A percentile compares a stretch with the other conserved stretches of the same genome.
Conservation (phyloP, 805 yeast species). For the Tanozyma kutaoensis region DNA sequence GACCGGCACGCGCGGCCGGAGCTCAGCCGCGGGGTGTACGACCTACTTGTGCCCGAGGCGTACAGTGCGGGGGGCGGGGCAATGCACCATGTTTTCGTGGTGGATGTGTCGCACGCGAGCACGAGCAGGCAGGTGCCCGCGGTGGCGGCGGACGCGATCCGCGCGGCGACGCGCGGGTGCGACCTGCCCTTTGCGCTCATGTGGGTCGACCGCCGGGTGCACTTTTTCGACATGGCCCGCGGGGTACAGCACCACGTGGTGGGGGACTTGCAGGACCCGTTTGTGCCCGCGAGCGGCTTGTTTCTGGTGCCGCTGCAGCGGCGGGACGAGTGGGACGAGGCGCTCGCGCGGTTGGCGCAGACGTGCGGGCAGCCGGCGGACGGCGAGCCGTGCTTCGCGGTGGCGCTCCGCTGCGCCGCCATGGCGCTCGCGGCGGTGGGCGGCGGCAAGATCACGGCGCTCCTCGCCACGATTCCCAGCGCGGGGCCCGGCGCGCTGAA, state of each 20-base stretch:
- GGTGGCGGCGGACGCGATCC: constrained; percentile 57
- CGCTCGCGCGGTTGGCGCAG: constrained; percentile 48
- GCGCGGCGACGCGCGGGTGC: constrained; percentile 34
- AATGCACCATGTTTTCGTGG: constrained; percentile 56
- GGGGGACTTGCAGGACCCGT: constrained; percentile 63
- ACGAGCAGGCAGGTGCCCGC: constrained; percentile 46
- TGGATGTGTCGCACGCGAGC: constrained; percentile 56
- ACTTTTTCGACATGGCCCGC: constrained; percentile 58
- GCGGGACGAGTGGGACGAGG: constrained; percentile 46
- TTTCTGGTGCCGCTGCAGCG: constrained; percentile 72
- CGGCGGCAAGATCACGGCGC: constrained; percentile 72
- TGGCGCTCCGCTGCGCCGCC: constrained; percentile 61
- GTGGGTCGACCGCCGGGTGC: constrained; percentile 60
- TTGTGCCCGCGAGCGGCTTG: constrained; percentile 72
- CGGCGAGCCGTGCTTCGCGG: constrained; percentile 61
- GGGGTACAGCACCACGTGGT: constrained; percentile 42
- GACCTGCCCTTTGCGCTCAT: constrained; percentile 43
- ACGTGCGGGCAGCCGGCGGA: constrained; percentile 23
- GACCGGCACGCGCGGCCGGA: constrained; percentile 65
- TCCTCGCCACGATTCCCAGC: constrained; percentile 60
- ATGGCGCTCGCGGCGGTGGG: constrained; percentile 50
- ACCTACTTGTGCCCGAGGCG: constrained; percentile 61
- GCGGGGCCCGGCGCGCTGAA: constrained; percentile 66
- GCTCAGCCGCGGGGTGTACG: constrained; percentile 72
- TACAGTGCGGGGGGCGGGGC: constrained; percentile 41